These are phyloP conservation scores for Hyphopichia buzzinii DNA, from an alignment of 1,139 yeast species.

Conservation along the genomic window DNA sequence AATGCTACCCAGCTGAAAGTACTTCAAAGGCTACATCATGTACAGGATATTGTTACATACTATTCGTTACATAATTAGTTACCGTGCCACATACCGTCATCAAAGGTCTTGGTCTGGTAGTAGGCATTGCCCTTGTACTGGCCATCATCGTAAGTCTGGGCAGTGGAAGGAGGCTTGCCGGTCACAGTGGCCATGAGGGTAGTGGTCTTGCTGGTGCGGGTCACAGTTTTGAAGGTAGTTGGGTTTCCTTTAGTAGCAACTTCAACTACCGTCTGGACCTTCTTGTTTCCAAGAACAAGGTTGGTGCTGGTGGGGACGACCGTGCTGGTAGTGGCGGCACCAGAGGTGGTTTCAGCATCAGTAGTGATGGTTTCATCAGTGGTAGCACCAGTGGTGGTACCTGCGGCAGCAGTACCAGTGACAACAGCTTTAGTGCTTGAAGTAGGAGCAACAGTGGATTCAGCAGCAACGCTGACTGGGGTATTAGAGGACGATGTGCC, in stretches of 20 bases:
- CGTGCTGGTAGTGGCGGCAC: slow-evolving; percentile 7
- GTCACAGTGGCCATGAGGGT: slow-evolving; percentile 3
- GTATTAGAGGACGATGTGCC: slow-evolving; percentile 6
- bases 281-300: slow-evolving; percentile 2
- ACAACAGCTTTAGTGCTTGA: slow-evolving; percentile 10
- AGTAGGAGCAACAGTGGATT: slow-evolving; percentile 7
- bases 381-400: slow-evolving; percentile 9
- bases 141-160: slow-evolving; percentile 5
- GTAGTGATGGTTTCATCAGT: slow-evolving; percentile 8
- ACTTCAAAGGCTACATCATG: too few relatives aligned
- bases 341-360: slow-evolving; percentile 2
- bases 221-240: slow-evolving; percentile 7
- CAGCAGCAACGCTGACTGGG: slow-evolving; percentile 6
- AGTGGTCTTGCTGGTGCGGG: slow-evolving; percentile 3
- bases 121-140: slow-evolving; percentile 4
- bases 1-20: too few relatives aligned
- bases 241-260: slow-evolving; percentile 4
- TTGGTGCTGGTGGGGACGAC: slow-evolving; percentile 7
- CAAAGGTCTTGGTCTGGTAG: slow-evolving; percentile 1
- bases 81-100: slow-evolving; percentile 7
- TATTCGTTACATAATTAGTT: too few relatives aligned
- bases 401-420: slow-evolving; percentile 3
- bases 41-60: too few relatives aligned
- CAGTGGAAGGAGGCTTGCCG: slow-evolving; percentile 3
- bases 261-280: background rate